Base-by-base conservation (phyloP, 768 basidiomycete genomes). In the Pleurotus tuber-regium region DNA sequence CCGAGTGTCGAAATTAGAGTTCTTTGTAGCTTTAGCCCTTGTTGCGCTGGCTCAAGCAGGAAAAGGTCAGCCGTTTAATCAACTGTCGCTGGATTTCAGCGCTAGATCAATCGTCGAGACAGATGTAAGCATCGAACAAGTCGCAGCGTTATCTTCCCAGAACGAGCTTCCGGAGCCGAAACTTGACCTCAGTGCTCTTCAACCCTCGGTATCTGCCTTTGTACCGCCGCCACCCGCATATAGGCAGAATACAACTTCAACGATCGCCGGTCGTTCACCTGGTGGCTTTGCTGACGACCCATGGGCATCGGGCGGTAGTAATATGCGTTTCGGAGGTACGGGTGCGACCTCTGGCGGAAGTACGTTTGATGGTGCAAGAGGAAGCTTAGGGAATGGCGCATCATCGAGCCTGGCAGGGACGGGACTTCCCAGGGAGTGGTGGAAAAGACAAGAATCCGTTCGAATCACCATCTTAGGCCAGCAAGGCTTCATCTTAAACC, bases 401-500 rank as follows among this genome's bases (percentile, higher is more conserved):
- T 65, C 80, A 4, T 88, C 86, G 1, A 82, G 71, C 46, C 68
- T 91, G 23, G 73, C 86, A 25, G 89, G 86, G 4, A 80, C 81
- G 10, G 91, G 88, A 3, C 69, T 92, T 19, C 87, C 89, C 0
- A 74, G 70, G 51, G 84, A 89, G 35, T 98, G 93, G 89, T 96
- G 92, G 92, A 89, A 83, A 69, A 84, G 74, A 56, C 83, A 89
- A 63, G 88, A 92, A 66, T 76, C 63, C 2, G 82, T 89, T 16
- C 72, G 77, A 46, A 82, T 97, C 33, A 79, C 76, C 39, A 76
- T 94, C 42, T 71, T 89, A 38, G 93, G 93, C 25, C 92, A 90
- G 59, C 92, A 95, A 65, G 94, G 94, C 2, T 95, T 95, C 70
- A 87, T 96, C 58, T 69, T 96, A 59, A 92, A 89, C 59, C 80